phyloP scores from a whole-genome alignment of 1,284 basidiomycete species.

The Heimioporus retisporus region DNA sequence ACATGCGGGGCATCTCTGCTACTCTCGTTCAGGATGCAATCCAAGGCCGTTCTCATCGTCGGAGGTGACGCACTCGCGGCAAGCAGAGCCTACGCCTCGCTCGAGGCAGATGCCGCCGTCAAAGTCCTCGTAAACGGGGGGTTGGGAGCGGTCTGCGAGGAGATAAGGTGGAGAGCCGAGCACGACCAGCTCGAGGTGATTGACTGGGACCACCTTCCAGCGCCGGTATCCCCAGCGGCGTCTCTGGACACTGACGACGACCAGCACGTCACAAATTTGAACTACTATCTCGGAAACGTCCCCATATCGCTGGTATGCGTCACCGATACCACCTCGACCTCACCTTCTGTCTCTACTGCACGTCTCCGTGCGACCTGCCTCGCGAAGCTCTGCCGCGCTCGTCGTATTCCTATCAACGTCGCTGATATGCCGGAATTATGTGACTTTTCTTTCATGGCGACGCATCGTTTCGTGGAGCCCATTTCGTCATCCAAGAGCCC shows the following conservation, averaged over 20 bases:
- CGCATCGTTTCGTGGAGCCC: conserved; percentile 81
- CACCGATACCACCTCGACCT: conserved; percentile 53
- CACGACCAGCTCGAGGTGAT: conserved; percentile 66
- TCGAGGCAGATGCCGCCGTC: conserved; percentile 87
- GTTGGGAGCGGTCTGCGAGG: conserved; percentile 66
- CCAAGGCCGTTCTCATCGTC: conserved; percentile 72
- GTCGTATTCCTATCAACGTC: conserved; percentile 85
- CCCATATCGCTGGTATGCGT: conserved; percentile 73
- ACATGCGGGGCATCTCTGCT: conserved; percentile 80
- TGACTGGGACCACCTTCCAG: conserved; percentile 58
- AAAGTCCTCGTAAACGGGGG: conserved; percentile 69
- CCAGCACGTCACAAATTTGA: conserved; percentile 54
- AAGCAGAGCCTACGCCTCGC: conserved; percentile 80
- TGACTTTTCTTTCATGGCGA: conserved; percentile 92
- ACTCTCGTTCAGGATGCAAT: conserved; percentile 76
- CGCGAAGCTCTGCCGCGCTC: conserved; percentile 63
- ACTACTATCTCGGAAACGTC: conserved; percentile 54
- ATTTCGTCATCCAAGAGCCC: conserved; percentile 61
- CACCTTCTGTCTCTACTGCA: conserved; percentile 12
- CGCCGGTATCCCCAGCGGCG: background rate
- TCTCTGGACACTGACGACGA: conserved; percentile 13
- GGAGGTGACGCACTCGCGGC: conserved; percentile 86
- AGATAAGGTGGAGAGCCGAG: conserved; percentile 73
- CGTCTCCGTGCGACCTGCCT: conserved; percentile 64
- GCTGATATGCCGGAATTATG: conserved; percentile 90